Percentiles rank a stretch among this genome's conserved stretches.
phyloP scores from a whole-genome alignment of 75 land plant genomes.

The Pseudotsuga menziesii region DNA sequence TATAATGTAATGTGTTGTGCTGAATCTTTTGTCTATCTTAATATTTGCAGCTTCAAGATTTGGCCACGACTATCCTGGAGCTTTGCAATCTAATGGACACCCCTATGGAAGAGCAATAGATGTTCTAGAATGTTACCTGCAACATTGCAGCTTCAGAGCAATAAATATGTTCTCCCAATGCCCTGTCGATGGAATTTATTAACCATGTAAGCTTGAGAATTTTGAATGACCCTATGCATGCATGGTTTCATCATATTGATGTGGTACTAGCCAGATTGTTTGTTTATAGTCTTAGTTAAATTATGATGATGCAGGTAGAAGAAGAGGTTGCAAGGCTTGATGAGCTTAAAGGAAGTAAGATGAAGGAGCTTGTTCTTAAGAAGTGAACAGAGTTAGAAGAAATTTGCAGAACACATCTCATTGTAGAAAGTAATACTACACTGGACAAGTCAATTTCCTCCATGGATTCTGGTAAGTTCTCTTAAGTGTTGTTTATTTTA shows the following conservation, averaged over 20 bases:
- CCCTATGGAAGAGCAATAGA: slow-evolving; percentile 60
- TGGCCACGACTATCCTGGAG: slow-evolving; percentile 61
- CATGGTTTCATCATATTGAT: neutral
- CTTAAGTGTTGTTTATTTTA: neutral
- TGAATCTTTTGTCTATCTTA: slow-evolving; percentile 6
- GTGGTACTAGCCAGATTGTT: neutral
- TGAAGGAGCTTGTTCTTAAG: slow-evolving; percentile 77
- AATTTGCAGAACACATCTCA: slow-evolving; percentile 50
- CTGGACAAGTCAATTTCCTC: slow-evolving; percentile 40
- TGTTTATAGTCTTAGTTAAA: neutral
- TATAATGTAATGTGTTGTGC: neutral
- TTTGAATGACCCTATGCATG: neutral
- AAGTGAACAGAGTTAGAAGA: slow-evolving; percentile 62
- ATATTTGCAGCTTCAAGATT: slow-evolving; percentile 69
- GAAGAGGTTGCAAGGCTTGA: slow-evolving; percentile 62
- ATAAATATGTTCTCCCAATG: slow-evolving; percentile 51
- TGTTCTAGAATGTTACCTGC: slow-evolving; percentile 64
- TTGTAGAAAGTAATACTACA: slow-evolving; percentile 22
- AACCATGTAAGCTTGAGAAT: slow-evolving; percentile 32
- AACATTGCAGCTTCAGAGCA: slow-evolving; percentile 67
- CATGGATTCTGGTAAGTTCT: slow-evolving; percentile 56
- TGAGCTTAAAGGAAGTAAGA: slow-evolving; percentile 61
- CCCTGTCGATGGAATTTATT: slow-evolving; percentile 50
- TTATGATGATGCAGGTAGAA: slow-evolving; percentile 47
- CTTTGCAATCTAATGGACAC: slow-evolving; percentile 88